These are phyloP conservation scores for Fragaria nilgerrensis DNA, from an alignment of 306 rosid species.

Conservation along the genomic window DNA sequence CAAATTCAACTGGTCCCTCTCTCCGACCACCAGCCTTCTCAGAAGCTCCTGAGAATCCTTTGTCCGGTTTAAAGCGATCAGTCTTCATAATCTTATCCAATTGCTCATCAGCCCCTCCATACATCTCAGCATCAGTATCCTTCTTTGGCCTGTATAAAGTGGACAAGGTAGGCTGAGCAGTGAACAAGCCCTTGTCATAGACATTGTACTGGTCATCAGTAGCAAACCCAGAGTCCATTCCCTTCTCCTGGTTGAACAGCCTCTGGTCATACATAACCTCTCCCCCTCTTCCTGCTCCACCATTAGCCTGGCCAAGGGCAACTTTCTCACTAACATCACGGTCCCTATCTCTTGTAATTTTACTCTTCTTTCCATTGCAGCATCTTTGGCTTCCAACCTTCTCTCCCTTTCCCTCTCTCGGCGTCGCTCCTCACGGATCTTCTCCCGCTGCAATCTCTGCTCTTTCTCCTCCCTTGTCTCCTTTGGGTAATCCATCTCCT, in stretches of 20 bases:
- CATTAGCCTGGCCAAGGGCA: slow-evolving; percentile 88
- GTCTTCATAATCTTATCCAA: slow-evolving; percentile 89
- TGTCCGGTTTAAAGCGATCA: slow-evolving; percentile 84
- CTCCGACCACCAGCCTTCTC: slow-evolving; percentile 69
- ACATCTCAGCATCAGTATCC: slow-evolving; percentile 63
- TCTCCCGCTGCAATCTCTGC: slow-evolving; percentile 63
- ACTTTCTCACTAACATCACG: slow-evolving; percentile 95
- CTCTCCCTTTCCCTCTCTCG: slow-evolving; percentile 93
- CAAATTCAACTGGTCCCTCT: slow-evolving; percentile 85
- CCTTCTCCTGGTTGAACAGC: slow-evolving; percentile 91
- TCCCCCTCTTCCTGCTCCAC: slow-evolving; percentile 61
- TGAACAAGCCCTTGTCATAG: slow-evolving; percentile 77
- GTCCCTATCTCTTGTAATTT: slow-evolving; percentile 88
- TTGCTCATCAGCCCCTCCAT: slow-evolving; percentile 91
- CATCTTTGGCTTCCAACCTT: slow-evolving; percentile 88
- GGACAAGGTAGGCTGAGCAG: slow-evolving; percentile 80
- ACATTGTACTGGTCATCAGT: slow-evolving; percentile 91
- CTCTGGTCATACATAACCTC: slow-evolving; percentile 93
- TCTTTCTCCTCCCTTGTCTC: slow-evolving; percentile 76
- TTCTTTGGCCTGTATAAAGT: slow-evolving; percentile 89
- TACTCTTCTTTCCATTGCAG: slow-evolving; percentile 89
- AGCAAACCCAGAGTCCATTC: slow-evolving; percentile 85
- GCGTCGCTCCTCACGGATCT: slow-evolving; percentile 82
- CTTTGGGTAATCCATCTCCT: slow-evolving; percentile 52
- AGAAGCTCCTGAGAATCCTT: slow-evolving; percentile 63